Percentiles rank a stretch among this genome's conserved stretches.
These are phyloP conservation scores for Plasmodium knowlesi DNA, from an alignment of 169 alveolate species.

Conservation along the genomic window DNA sequence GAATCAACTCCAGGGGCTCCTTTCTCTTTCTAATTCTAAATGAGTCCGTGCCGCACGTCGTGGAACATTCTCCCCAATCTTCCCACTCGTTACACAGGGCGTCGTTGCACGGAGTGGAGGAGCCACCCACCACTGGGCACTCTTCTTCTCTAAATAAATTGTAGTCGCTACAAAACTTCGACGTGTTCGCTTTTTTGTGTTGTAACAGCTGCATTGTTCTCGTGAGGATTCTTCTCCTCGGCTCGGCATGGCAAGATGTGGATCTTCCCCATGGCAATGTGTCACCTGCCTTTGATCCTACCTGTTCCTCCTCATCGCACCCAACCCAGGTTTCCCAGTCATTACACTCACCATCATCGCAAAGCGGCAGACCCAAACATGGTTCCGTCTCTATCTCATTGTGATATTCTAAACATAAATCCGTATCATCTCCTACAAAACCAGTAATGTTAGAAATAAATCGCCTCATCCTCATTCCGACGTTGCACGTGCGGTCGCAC, in stretches of 20 bases:
- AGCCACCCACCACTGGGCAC: constrained; percentile 10
- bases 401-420: constrained; percentile 32
- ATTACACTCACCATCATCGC: constrained; percentile 45
- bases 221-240: constrained; percentile 46
- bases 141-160: constrained; percentile 59
- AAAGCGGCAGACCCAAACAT: constrained; percentile 31
- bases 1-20: constrained; percentile 57
- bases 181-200: neutral
- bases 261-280: neutral
- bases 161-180: constrained; percentile 45
- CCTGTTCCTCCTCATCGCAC: constrained; percentile 14
- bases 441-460: constrained; percentile 24
- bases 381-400: constrained; percentile 51
- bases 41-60: constrained; percentile 42
- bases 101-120: constrained; percentile 18
- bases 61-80: constrained; percentile 71
- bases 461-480: constrained; percentile 44
- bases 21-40: constrained; percentile 43
- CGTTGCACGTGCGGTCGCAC: constrained; percentile 61
- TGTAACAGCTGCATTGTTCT: constrained; percentile 35
- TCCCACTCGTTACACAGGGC: constrained; percentile 74
- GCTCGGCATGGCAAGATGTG: constrained; percentile 9
- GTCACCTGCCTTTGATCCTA: neutral
- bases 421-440: constrained; percentile 20
- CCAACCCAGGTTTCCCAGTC: constrained; percentile 71